Conservation (phyloP, 306 rosid species). For the Notholithocarpus densiflorus region DNA sequence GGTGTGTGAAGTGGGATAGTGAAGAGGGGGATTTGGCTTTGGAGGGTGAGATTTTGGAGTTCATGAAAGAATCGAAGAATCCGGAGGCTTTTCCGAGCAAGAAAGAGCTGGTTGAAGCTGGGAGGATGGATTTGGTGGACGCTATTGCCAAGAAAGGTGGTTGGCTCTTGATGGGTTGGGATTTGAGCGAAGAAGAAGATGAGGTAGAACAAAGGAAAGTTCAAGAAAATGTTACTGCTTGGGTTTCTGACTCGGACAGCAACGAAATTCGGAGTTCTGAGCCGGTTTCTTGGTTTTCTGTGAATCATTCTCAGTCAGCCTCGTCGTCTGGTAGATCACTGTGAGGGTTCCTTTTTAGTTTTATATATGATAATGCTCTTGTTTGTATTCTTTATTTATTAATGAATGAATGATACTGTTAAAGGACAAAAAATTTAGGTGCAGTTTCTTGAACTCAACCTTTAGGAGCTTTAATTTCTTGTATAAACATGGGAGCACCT, state of each 20-base stretch:
- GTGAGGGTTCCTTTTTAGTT: constrained; percentile 48
- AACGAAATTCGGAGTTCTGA: constrained; percentile 25
- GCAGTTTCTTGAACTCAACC: too few species aligned
- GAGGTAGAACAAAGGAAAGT: background rate
- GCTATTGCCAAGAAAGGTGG: constrained; percentile 71
- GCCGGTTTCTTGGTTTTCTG: constrained; percentile 26
- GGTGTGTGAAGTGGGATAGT: constrained; percentile 44
- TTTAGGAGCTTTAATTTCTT: too few species aligned
- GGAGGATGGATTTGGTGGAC: constrained; percentile 75
- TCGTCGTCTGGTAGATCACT: constrained; percentile 37
- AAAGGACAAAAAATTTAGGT: too few species aligned
- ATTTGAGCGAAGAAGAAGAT: constrained; percentile 39
- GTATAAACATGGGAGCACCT: too few species aligned
- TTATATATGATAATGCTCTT: background rate
- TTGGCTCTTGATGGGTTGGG: constrained; percentile 91
- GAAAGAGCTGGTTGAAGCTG: constrained; percentile 66
- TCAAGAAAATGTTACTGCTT: background rate
- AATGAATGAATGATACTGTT: too few species aligned
- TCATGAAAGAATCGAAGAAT: constrained; percentile 64
- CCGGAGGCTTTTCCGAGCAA: constrained; percentile 67
- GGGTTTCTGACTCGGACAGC: background rate
- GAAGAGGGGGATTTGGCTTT: constrained; percentile 55
- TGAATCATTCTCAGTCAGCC: constrained; percentile 27
- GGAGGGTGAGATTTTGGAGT: constrained; percentile 77
- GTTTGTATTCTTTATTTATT: background rate